phyloP scores from a whole-genome alignment of 192 early-diverging fungal genomes.

The Podochytrium sp. region DNA sequence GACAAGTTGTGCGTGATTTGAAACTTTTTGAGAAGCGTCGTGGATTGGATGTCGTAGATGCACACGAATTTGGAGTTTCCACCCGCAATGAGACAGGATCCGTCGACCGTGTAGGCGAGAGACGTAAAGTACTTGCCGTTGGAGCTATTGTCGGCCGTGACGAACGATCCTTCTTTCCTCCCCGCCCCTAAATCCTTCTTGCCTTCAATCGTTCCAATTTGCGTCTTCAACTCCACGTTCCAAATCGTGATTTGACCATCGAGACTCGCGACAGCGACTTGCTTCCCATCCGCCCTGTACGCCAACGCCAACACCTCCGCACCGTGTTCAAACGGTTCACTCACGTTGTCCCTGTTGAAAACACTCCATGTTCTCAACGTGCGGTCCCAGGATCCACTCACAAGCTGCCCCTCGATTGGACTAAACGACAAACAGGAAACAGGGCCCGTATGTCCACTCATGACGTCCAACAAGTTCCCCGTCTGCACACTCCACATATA shows the following conservation, averaged over 20 bases:
- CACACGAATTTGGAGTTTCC: constrained; percentile 96
- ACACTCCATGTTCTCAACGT: constrained; percentile 92
- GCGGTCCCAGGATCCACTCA: constrained; percentile 91
- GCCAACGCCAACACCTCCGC: constrained; percentile 87
- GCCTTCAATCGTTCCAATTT: constrained; percentile 82
- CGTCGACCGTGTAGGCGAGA: constrained; percentile 93
- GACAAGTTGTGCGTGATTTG: constrained; percentile 91
- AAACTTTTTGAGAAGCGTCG: constrained; percentile 85
- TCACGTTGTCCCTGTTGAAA: constrained; percentile 79
- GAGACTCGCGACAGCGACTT: constrained; percentile 83
- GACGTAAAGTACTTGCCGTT: constrained; percentile 91
- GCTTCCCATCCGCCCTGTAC: constrained; percentile 88
- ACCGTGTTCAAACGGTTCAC: constrained; percentile 79
- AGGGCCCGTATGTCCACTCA: constrained; percentile 92
- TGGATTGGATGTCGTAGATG: constrained; percentile 82
- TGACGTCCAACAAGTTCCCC: constrained; percentile 93
- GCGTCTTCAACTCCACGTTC: constrained; percentile 79
- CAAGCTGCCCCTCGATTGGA: constrained; percentile 77
- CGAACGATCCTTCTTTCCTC: constrained; percentile 75
- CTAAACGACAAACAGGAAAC: constrained; percentile 86
- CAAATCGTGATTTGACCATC: constrained; percentile 95
- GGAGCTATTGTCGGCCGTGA: constrained; percentile 79
- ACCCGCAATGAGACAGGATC: constrained; percentile 86
- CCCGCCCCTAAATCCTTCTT: constrained; percentile 92
- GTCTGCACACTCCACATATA: constrained; percentile 99